phyloP scores from a whole-genome alignment of 305 asterid species.

The Fraxinus velutina region DNA sequence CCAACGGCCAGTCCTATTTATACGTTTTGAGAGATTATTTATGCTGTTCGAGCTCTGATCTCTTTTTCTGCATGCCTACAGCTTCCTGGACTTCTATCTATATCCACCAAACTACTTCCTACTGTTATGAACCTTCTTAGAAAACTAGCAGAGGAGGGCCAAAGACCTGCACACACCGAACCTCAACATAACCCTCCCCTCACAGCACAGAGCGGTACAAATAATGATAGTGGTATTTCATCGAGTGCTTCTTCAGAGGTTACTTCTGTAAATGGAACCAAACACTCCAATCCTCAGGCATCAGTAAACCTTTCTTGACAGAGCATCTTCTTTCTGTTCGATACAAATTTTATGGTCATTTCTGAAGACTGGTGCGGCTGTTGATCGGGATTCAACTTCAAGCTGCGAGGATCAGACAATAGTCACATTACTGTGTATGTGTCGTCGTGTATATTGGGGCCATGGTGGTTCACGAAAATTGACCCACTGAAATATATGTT shows the following conservation, averaged over 20 bases:
- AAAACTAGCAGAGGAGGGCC: slow-evolving; percentile 91
- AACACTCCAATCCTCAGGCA: slow-evolving; percentile 52
- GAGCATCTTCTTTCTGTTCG: slow-evolving; percentile 14
- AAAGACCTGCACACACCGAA: slow-evolving; percentile 40
- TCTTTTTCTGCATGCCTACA: slow-evolving; percentile 25
- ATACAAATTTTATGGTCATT: neutral
- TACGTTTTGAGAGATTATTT: neutral
- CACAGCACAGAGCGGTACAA: slow-evolving; percentile 35
- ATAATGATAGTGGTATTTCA: slow-evolving; percentile 30
- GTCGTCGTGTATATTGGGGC: slow-evolving; percentile 24
- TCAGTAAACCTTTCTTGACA: slow-evolving; percentile 27
- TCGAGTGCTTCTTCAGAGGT: slow-evolving; percentile 75
- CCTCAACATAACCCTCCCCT: slow-evolving; percentile 47
- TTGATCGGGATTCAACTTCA: neutral
- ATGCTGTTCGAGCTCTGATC: neutral
- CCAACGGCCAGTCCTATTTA: neutral
- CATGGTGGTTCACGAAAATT: slow-evolving; percentile 11
- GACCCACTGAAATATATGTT: slow-evolving; percentile 25
- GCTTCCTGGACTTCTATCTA: slow-evolving; percentile 86
- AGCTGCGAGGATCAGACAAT: slow-evolving; percentile 19
- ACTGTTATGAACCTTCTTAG: slow-evolving; percentile 84
- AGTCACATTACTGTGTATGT: slow-evolving; percentile 30
- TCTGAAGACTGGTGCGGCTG: neutral
- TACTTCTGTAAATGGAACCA: slow-evolving; percentile 61
- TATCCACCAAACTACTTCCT: slow-evolving; percentile 90